Conservation (phyloP, 2,329 filamentous ascomycete genomes). For the Trichophyton schoenleinii region DNA sequence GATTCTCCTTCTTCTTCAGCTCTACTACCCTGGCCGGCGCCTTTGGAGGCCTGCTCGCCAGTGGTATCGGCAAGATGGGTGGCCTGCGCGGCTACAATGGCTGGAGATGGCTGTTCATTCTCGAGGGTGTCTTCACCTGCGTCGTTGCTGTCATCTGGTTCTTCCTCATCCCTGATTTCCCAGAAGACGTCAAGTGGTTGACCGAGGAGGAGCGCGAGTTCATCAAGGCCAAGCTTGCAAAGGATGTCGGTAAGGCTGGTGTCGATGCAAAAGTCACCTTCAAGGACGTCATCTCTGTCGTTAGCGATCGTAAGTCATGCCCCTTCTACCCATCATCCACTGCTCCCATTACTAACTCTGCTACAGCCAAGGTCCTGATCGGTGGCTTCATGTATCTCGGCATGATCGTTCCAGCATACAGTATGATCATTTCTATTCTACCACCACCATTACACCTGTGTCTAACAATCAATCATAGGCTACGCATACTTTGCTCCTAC, state of each 20-base stretch:
- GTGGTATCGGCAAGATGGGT: constrained; percentile 47
- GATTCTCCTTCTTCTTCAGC: constrained; percentile 89
- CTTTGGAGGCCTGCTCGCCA: constrained; percentile 50
- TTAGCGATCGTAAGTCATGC: constrained; percentile 48
- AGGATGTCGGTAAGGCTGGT: constrained; percentile 56
- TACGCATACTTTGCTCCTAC: constrained; percentile 67
- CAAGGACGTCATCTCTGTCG: constrained; percentile 48
- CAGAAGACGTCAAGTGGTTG: constrained; percentile 62
- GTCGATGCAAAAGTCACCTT: constrained; percentile 49
- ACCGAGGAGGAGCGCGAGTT: constrained; percentile 55
- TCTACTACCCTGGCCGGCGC: constrained; percentile 51
- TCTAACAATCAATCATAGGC: constrained; percentile 18
- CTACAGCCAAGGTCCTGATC: constrained; percentile 50
- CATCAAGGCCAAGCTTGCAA: constrained; percentile 52
- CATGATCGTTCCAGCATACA: constrained; percentile 62
- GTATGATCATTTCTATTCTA: constrained; percentile 19
- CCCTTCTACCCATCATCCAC: too few relatives aligned
- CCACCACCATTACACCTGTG: not conserved
- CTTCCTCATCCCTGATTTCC: constrained; percentile 62
- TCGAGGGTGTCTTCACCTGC: constrained; percentile 52
- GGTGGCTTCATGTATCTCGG: constrained; percentile 74
- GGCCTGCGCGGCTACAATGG: constrained; percentile 45
- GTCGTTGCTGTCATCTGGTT: constrained; percentile 46
- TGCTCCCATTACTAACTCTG: constrained; percentile 11
- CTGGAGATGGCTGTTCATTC: constrained; percentile 45